These are phyloP conservation scores for Taxillus chinensis DNA, from an alignment of 164 flowering plant species.

Conservation along the genomic window DNA sequence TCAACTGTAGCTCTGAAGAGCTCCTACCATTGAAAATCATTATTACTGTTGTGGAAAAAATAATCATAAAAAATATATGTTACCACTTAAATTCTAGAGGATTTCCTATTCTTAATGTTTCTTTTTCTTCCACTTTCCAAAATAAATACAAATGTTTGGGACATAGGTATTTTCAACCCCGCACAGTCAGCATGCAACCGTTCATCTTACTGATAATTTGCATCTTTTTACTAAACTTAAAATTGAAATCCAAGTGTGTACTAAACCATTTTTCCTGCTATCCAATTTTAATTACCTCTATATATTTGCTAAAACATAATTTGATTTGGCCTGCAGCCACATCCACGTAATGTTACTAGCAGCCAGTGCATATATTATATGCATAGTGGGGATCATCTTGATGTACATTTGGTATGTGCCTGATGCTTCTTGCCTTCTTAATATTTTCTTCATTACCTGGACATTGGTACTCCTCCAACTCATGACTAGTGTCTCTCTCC, in stretches of 20 bases:
- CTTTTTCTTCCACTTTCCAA: too few species aligned
- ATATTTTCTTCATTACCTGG: conserved; percentile 83
- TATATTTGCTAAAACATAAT: conserved; percentile 2
- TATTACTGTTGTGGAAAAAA: too few species aligned
- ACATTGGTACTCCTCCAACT: conserved; percentile 75
- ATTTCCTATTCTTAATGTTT: too few species aligned
- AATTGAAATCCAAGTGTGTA: too few species aligned
- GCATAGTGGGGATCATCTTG: conserved; percentile 62
- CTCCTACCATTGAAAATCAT: neutral
- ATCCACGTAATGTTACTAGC: conserved; percentile 54
- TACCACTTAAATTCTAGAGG: too few species aligned
- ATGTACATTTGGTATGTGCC: conserved; percentile 92
- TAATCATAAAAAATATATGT: too few species aligned
- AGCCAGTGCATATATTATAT: conserved; percentile 45
- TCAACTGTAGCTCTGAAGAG: neutral
- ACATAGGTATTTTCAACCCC: too few species aligned
- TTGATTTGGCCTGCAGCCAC: conserved; percentile 45
- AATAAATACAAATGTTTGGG: too few species aligned
- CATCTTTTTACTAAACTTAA: too few species aligned
- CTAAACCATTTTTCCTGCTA: neutral
- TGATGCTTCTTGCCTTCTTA: conserved; percentile 52
- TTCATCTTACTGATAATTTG: too few species aligned
- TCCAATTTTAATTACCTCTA: neutral
- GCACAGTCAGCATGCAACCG: too few species aligned
- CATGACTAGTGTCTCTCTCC: conserved; percentile 79